Conservation (phyloP, 345 rosid species). For the Nephelium lappaceum region DNA sequence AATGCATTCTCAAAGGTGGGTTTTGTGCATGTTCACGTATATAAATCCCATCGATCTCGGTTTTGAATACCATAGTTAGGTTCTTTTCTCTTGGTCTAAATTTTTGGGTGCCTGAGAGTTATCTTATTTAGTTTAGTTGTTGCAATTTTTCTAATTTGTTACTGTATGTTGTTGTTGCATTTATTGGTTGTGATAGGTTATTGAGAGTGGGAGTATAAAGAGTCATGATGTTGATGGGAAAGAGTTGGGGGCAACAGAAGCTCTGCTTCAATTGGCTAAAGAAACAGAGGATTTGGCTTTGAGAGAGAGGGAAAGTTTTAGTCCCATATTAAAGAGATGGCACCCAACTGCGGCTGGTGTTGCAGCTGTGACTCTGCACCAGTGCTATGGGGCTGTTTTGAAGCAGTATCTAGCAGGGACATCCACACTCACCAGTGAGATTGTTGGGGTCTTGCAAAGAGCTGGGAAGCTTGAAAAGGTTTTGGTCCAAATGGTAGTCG, state of each 20-base stretch:
- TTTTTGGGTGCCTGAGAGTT: too few species aligned
- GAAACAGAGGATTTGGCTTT: conserved; percentile 80
- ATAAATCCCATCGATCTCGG: too few species aligned
- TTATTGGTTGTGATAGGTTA: conserved; percentile 40
- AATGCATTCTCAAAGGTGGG: conserved; percentile 72
- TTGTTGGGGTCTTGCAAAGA: conserved; percentile 65
- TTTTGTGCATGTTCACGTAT: background rate
- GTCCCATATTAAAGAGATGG: conserved; percentile 83
- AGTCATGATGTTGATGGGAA: conserved; percentile 40
- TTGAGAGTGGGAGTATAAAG: conserved; percentile 51
- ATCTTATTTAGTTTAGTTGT: too few species aligned
- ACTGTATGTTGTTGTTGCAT: background rate
- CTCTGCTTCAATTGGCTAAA: conserved; percentile 63
- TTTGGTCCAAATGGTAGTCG: conserved; percentile 85
- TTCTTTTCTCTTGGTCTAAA: too few species aligned
- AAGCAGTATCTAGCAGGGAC: conserved; percentile 69
- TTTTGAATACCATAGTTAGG: background rate
- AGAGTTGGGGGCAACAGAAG: conserved; percentile 51
- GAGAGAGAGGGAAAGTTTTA: conserved; percentile 73
- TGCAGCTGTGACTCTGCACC: conserved; percentile 72
- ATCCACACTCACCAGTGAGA: conserved; percentile 47
- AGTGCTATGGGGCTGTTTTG: conserved; percentile 68
- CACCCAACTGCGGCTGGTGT: conserved; percentile 61
- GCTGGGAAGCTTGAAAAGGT: conserved; percentile 86
- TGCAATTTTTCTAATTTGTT: background rate